These are phyloP conservation scores for Sporisorium scitamineum DNA, from an alignment of 1,284 basidiomycete genomes.

Conservation along the genomic window DNA sequence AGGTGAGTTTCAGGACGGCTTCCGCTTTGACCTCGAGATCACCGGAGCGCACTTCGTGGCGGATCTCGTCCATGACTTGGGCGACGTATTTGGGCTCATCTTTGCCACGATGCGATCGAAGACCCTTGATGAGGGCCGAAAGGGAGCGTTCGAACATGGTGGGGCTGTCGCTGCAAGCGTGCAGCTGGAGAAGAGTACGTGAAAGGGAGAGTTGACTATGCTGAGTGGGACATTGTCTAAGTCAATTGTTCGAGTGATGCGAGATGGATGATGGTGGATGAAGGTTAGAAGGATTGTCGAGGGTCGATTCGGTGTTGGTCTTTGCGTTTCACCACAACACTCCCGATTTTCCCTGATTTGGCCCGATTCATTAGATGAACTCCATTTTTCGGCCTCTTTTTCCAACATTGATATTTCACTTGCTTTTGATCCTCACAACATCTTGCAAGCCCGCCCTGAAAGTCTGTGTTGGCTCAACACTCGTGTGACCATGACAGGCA, in stretches of 20 bases:
- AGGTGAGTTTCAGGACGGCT: constrained; percentile 94
- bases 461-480: neutral
- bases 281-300: neutral
- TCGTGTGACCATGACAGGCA: neutral
- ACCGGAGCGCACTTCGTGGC: constrained; percentile 87
- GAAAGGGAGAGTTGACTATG: neutral
- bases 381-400: neutral
- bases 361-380: neutral
- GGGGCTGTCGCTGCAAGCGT: neutral
- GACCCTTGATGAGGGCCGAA: constrained; percentile 66
- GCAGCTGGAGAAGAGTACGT: neutral
- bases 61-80: constrained; percentile 77
- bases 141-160: constrained; percentile 68
- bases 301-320: constrained; percentile 13
- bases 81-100: constrained; percentile 71
- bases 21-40: constrained; percentile 97
- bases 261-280: neutral
- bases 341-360: neutral
- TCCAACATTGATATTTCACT: neutral
- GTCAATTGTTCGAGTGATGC: neutral
- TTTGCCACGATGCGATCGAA: constrained; percentile 69
- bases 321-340: constrained; percentile 19
- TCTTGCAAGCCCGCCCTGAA: no score
- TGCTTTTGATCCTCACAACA: neutral
- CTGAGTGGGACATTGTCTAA: neutral